Evolutionary conservation across 176 grass and related monocot genomes (phyloP).

Genomic region (Dendrocalamus sinicus): DNA sequence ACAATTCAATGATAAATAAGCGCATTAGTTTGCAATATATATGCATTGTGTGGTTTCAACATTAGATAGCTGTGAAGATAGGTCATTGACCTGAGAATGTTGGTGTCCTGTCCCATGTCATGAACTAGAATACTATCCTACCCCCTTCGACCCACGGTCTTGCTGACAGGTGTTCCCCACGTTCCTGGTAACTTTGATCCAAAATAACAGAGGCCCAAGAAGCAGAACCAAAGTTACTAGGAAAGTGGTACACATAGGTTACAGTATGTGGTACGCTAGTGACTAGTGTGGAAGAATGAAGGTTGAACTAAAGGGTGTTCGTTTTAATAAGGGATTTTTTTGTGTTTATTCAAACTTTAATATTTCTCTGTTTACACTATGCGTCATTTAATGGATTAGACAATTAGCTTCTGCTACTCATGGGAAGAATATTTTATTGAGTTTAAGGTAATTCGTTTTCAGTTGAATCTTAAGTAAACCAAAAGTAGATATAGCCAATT

Average conservation of each 20-base stretch:
- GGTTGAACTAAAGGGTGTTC: not conserved
- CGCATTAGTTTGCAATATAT: not conserved
- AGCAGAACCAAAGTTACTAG: slow-evolving; percentile 8
- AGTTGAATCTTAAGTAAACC: not conserved
- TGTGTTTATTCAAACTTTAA: not conserved
- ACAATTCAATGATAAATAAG: not conserved
- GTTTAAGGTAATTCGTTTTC: not conserved
- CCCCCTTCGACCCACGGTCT: not conserved
- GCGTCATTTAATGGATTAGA: not conserved
- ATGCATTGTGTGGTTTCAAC: not conserved
- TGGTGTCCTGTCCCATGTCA: not conserved
- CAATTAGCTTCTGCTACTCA: slow-evolving; percentile 16
- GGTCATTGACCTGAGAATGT: not conserved
- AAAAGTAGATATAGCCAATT: slow-evolving; percentile 24
- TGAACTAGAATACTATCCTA: not conserved
- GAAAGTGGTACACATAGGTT: not conserved
- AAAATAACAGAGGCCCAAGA: slow-evolving; percentile 22
- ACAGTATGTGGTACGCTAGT: not conserved
- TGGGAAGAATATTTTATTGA: not conserved
- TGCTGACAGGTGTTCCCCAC: not conserved
- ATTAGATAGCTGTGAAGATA: not conserved
- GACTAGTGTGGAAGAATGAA: not conserved
- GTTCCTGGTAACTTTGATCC: not conserved
- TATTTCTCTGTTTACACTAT: not conserved
- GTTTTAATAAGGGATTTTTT: not conserved